Evolutionary conservation across 768 basidiomycete species (phyloP).

Genomic region (Psilocybe tampanensis): DNA sequence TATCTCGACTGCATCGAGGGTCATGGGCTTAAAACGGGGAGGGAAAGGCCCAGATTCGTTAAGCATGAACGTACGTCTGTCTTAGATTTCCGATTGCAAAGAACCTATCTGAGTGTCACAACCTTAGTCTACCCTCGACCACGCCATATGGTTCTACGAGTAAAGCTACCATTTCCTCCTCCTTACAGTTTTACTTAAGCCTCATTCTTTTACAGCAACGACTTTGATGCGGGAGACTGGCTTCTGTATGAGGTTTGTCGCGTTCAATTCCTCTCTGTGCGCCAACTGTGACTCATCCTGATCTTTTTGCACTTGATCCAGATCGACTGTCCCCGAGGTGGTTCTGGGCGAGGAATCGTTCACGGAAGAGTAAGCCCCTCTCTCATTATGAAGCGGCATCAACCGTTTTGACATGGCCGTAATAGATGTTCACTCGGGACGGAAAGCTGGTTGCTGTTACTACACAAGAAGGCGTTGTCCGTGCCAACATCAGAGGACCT

Average conservation of each 20-base stretch:
- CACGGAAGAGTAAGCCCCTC: constrained; percentile 64
- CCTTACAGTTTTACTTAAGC: neutral
- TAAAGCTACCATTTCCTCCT: constrained; percentile 31
- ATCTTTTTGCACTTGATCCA: constrained; percentile 21
- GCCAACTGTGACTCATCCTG: neutral
- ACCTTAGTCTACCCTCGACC: constrained; percentile 73
- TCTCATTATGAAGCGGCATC: neutral
- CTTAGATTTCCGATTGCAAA: neutral
- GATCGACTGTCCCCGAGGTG: constrained; percentile 66
- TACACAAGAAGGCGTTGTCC: constrained; percentile 79
- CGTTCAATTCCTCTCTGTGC: neutral
- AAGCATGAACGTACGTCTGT: constrained; percentile 59
- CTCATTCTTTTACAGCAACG: constrained; percentile 46
- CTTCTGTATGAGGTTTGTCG: constrained; percentile 70
- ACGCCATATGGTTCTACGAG: constrained; percentile 82
- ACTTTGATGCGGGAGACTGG: constrained; percentile 81
- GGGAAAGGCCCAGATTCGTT: constrained; percentile 51
- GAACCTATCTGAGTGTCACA: neutral
- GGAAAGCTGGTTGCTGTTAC: constrained; percentile 75
- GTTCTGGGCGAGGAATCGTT: constrained; percentile 68
- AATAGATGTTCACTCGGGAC: constrained; percentile 66
- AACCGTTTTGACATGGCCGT: neutral
- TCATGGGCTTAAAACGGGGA: constrained; percentile 54
- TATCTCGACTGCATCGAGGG: constrained; percentile 53
- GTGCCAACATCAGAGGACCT: constrained; percentile 55